Conservation (phyloP, 1,284 basidiomycete genomes). For the Lentinula novae-zelandiae region DNA sequence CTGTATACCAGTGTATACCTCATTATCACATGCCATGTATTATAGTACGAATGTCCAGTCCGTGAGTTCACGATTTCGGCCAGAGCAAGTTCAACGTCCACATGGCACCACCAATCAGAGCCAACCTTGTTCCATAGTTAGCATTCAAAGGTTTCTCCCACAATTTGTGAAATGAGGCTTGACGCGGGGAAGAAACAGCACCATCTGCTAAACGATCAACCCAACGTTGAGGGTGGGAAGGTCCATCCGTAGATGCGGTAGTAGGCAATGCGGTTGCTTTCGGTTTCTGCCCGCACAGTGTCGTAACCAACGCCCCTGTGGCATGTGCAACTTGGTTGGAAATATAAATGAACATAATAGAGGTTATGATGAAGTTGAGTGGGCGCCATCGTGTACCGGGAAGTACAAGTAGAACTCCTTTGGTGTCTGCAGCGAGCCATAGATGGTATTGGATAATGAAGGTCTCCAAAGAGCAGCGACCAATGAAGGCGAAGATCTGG, state of each 20-base stretch:
- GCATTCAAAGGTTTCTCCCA: slow-evolving; percentile 14
- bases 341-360: slow-evolving; percentile 75
- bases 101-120: slow-evolving; percentile 36
- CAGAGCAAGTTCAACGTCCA: slow-evolving; percentile 59
- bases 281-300: slow-evolving; percentile 49
- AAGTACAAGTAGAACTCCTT: slow-evolving; percentile 77
- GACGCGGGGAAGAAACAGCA: background rate
- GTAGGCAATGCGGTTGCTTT: slow-evolving; percentile 3
- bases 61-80: slow-evolving; percentile 29
- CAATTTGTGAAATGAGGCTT: background rate
- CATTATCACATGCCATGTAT: background rate
- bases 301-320: slow-evolving; percentile 68
- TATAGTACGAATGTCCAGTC: background rate
- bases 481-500: slow-evolving; percentile 74
- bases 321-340: slow-evolving; percentile 75
- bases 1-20: background rate
- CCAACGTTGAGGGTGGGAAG: slow-evolving; percentile 31
- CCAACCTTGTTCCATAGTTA: slow-evolving; percentile 33
- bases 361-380: slow-evolving; percentile 74
- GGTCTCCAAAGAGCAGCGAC: slow-evolving; percentile 79
- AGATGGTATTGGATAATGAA: slow-evolving; percentile 90
- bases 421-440: slow-evolving; percentile 86
- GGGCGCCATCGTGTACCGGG: slow-evolving; percentile 72
- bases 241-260: background rate
- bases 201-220: slow-evolving; percentile 50